Conservation (phyloP, 768 basidiomycete genomes). For the Clathrus columnatus region DNA sequence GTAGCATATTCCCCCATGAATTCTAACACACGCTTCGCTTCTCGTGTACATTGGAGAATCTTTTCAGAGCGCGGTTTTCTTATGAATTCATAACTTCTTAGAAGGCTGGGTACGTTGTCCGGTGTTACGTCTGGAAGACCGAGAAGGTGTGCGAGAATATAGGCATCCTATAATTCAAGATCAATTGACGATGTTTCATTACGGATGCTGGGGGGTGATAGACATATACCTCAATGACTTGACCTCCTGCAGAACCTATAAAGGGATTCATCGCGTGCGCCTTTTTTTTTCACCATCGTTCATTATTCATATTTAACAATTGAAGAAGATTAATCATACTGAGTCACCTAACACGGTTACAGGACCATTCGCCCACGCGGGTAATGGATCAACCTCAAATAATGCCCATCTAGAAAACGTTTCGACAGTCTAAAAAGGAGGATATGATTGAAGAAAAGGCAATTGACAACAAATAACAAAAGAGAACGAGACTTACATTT, state of each 20-base stretch:
- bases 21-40: conserved; percentile 20
- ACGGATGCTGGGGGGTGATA: neutral
- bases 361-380: conserved; percentile 41
- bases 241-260: conserved; percentile 36
- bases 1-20: conserved; percentile 29
- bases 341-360: conserved; percentile 41
- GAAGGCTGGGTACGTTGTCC: conserved; percentile 15
- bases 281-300: neutral
- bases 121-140: conserved; percentile 29
- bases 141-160: conserved; percentile 29
- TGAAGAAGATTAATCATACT: conserved; percentile 12
- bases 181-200: neutral
- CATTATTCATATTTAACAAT: neutral
- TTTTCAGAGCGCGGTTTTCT: conserved; percentile 20
- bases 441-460: conserved; percentile 8
- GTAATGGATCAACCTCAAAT: conserved; percentile 43
- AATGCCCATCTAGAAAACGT: conserved; percentile 47
- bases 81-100: conserved; percentile 23
- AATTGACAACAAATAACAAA: neutral
- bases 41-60: conserved; percentile 17
- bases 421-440: conserved; percentile 37
- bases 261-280: conserved; percentile 34
- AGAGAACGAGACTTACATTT: conserved; percentile 31
- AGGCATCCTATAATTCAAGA: neutral
- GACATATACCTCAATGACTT: conserved; percentile 31